phyloP scores from a whole-genome alignment of 2,329 filamentous ascomycete genomes.

The Stachybotrys chartarum region DNA sequence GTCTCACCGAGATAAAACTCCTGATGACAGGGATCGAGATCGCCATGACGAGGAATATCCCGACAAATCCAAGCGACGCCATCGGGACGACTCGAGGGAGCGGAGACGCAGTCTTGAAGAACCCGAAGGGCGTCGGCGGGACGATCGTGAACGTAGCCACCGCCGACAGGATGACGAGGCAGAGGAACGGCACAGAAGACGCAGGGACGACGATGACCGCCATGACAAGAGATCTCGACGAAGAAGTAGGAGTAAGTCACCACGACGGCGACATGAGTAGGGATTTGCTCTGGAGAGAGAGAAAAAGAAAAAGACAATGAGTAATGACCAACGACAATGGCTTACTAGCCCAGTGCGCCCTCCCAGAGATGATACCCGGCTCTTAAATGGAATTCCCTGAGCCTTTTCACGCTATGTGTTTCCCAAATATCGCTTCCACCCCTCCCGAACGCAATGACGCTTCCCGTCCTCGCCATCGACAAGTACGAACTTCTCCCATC shows the following conservation, averaged over 20 bases:
- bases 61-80: conserved; percentile 15
- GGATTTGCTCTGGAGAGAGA: conserved; percentile 11
- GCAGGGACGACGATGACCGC: conserved; percentile 18
- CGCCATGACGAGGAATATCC: conserved; percentile 18
- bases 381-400: background rate
- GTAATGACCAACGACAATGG: background rate
- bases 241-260: conserved; percentile 38
- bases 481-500: conserved; percentile 83
- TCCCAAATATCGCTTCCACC: conserved; percentile 73
- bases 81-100: conserved; percentile 18
- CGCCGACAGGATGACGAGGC: conserved; percentile 3
- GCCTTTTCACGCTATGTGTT: conserved; percentile 18
- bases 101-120: conserved; percentile 16
- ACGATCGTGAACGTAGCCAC: conserved; percentile 3
- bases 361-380: background rate
- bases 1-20: conserved; percentile 30
- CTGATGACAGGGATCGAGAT: conserved; percentile 11
- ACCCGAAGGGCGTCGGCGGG: conserved; percentile 13
- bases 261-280: conserved; percentile 21
- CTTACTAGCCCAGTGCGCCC: background rate
- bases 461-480: conserved; percentile 62
- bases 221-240: conserved; percentile 14
- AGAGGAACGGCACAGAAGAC: conserved; percentile 12
- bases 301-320: conserved; percentile 4
- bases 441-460: conserved; percentile 60